Evolutionary conservation across 495 filamentous ascomycete genomes (phyloP).

Genomic region (Saxispiralis lemnorum): DNA sequence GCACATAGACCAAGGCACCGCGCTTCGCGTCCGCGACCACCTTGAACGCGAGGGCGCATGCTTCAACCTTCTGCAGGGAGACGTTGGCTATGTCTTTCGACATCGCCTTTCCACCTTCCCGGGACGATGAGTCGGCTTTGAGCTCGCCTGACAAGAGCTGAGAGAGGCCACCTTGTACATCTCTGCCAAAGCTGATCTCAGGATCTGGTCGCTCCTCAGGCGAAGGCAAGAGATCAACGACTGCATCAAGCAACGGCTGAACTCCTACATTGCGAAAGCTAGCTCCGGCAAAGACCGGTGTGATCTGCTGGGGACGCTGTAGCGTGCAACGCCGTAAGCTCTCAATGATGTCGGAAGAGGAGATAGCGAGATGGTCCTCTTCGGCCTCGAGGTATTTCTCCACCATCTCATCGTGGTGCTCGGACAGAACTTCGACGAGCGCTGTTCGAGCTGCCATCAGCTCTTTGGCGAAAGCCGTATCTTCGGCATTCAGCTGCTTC

Average conservation of each 20-base stretch:
- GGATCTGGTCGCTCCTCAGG: slow-evolving; percentile 63
- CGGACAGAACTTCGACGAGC: slow-evolving; percentile 67
- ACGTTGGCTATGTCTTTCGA: slow-evolving; percentile 23
- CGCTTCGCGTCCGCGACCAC: slow-evolving; percentile 76
- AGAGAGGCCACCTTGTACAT: slow-evolving; percentile 31
- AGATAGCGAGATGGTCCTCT: slow-evolving; percentile 52
- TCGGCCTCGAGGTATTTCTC: slow-evolving; percentile 63
- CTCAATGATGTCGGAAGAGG: slow-evolving; percentile 43
- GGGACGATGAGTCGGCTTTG: slow-evolving; percentile 11
- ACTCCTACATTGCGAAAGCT: slow-evolving; percentile 91
- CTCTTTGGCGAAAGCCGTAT: slow-evolving; percentile 43
- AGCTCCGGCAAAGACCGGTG: slow-evolving; percentile 80
- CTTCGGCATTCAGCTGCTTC: slow-evolving; percentile 32
- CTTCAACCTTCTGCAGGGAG: slow-evolving; percentile 40
- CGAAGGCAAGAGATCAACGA: slow-evolving; percentile 70
- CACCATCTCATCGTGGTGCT: slow-evolving; percentile 71
- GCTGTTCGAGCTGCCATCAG: slow-evolving; percentile 56
- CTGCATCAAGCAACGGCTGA: slow-evolving; percentile 75
- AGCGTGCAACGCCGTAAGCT: slow-evolving; percentile 59
- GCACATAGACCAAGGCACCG: slow-evolving; percentile 78
- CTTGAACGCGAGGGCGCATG: slow-evolving; percentile 86
- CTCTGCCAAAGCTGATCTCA: slow-evolving; percentile 48
- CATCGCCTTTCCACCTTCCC: slow-evolving; percentile 19
- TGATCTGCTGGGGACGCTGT: slow-evolving; percentile 37
- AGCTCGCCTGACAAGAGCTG: slow-evolving; percentile 37